These are phyloP conservation scores for Monosporozyma siamensis DNA, from an alignment of 805 yeast species.

Conservation along the genomic window DNA sequence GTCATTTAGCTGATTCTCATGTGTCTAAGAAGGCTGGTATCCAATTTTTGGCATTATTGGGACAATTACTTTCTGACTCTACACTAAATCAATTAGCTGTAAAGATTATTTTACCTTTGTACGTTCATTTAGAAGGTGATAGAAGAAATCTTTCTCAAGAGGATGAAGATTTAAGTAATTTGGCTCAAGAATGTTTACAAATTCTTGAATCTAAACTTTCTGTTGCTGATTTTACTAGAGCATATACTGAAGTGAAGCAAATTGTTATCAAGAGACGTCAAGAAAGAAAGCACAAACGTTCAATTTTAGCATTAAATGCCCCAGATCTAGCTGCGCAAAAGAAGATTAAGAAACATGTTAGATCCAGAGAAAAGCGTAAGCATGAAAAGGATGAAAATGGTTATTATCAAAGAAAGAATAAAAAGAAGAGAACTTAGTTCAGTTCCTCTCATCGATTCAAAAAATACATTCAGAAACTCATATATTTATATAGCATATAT, in stretches of 20 bases:
- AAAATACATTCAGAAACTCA: too few relatives aligned
- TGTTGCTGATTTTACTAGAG: constrained; percentile 52
- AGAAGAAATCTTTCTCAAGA: constrained; percentile 28
- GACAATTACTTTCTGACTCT: constrained; percentile 40
- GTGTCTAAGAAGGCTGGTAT: constrained; percentile 60
- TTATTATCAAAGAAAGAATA: constrained; percentile 56
- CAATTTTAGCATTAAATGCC: constrained; percentile 62
- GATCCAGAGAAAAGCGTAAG: constrained; percentile 68
- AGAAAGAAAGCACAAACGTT: constrained; percentile 67
- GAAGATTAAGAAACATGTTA: constrained; percentile 66
- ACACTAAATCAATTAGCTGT: constrained; percentile 37
- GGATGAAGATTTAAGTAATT: constrained; percentile 41
- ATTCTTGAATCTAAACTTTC: constrained; percentile 64
- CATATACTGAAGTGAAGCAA: constrained; percentile 57
- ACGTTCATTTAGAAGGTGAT: constrained; percentile 38
- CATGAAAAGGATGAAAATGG: constrained; percentile 70
- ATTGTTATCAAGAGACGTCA: constrained; percentile 52
- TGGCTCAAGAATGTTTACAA: constrained; percentile 58
- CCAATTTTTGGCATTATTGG: constrained; percentile 57
- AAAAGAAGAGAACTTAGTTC: constrained; percentile 27
- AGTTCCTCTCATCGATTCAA: too few relatives aligned
- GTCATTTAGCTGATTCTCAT: constrained; percentile 41
- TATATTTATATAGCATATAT: not conserved
- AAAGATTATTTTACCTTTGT: constrained; percentile 45
- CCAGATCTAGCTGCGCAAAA: constrained; percentile 79